Percentiles rank a stretch among this genome's conserved stretches.
These are phyloP conservation scores for Beta vulgaris DNA, from an alignment of 148 eudicot genomes.

Conservation along the genomic window DNA sequence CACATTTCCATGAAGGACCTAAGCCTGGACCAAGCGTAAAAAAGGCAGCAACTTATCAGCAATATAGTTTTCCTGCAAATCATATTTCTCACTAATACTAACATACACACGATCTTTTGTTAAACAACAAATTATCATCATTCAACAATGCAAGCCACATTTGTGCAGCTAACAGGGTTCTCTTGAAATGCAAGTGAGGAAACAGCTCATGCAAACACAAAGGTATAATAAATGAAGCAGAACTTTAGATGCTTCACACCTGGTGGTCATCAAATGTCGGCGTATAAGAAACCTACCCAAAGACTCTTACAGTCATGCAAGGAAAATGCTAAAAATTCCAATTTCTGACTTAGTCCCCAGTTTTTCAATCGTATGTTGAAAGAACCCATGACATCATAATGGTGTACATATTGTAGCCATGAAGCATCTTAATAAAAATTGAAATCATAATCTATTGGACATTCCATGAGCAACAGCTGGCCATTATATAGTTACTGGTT, in stretches of 20 bases:
- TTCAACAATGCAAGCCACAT: not conserved
- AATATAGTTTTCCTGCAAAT: not conserved
- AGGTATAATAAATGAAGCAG: not conserved
- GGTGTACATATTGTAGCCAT: not conserved
- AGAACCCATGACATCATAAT: not conserved
- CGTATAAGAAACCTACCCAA: not conserved
- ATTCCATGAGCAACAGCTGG: slow-evolving; percentile 2
- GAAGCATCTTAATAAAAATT: not conserved
- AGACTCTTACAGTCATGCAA: not conserved
- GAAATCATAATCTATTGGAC: not conserved
- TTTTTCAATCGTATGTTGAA: not conserved
- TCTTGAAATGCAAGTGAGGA: not conserved
- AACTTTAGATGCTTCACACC: not conserved
- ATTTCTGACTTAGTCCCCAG: not conserved
- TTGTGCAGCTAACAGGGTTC: not conserved
- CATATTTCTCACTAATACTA: not conserved
- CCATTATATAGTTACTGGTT: not conserved
- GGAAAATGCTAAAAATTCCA: not conserved
- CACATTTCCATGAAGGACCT: slow-evolving; percentile 96
- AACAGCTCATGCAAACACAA: not conserved
- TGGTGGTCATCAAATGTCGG: not conserved
- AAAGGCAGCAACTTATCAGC: not conserved
- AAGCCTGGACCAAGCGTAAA: slow-evolving; percentile 51
- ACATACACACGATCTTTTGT: not conserved
- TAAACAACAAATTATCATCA: not conserved